phyloP scores from a whole-genome alignment of 306 rosid genomes.

The Dalbergia oliveri region DNA sequence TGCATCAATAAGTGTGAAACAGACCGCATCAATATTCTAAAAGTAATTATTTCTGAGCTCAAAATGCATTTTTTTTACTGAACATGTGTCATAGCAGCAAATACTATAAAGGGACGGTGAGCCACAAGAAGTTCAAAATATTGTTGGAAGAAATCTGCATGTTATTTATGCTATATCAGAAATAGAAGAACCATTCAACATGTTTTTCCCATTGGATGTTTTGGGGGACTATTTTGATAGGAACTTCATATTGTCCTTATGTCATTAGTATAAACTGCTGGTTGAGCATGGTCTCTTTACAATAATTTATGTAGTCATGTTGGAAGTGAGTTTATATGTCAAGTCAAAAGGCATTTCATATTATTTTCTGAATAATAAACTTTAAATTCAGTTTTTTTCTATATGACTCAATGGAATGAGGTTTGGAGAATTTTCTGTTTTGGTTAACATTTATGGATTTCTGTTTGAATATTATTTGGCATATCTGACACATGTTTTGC shows the following conservation, averaged over 20 bases:
- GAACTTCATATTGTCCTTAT: neutral
- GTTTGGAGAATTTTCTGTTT: conserved; percentile 34
- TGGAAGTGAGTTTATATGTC: conserved; percentile 15
- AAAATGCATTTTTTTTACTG: conserved; percentile 27
- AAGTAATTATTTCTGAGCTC: conserved; percentile 67
- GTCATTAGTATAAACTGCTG: conserved; percentile 26
- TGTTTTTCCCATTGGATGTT: conserved; percentile 24
- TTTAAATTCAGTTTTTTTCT: conserved; percentile 11
- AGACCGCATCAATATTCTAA: conserved; percentile 90
- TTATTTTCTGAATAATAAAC: neutral
- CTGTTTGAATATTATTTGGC: conserved; percentile 26
- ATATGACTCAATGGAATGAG: neutral
- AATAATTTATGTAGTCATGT: neutral
- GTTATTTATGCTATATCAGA: conserved; percentile 30
- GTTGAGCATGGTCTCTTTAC: conserved; percentile 19
- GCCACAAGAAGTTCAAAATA: neutral
- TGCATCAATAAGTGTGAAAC: conserved; percentile 26
- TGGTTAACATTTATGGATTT: conserved; percentile 5
- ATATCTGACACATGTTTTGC: conserved; percentile 3
- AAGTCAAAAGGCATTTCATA: conserved; percentile 11
- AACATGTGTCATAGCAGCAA: neutral
- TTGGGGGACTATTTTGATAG: conserved; percentile 8
- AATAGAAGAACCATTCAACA: neutral
- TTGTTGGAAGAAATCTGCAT: conserved; percentile 11
- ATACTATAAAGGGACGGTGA: conserved; percentile 10